phyloP scores from a whole-genome alignment of 1,284 basidiomycete species.

The Wolfiporia cocos region DNA sequence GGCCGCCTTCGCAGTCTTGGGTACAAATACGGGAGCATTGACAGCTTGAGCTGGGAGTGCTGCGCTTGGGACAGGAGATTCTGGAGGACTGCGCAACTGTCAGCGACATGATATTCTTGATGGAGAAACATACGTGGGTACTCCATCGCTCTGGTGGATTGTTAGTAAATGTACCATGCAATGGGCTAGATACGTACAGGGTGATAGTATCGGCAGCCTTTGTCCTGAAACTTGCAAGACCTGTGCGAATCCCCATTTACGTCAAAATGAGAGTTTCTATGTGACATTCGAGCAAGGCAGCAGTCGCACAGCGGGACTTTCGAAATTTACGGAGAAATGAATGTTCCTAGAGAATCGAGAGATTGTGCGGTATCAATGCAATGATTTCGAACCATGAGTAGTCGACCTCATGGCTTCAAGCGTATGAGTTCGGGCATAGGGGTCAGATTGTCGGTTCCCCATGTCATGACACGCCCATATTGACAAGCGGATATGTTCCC shows the following conservation, averaged over 20 bases:
- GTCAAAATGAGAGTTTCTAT: background rate
- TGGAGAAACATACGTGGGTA: slow-evolving; percentile 22
- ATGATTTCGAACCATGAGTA: no score
- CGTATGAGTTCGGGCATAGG: no score
- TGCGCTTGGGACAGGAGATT: slow-evolving; percentile 35
- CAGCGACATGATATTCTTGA: slow-evolving; percentile 6
- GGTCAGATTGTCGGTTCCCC: no score
- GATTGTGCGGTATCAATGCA: no score
- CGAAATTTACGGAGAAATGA: no score
- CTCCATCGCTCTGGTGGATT: slow-evolving; percentile 20
- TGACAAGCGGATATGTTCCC: no score
- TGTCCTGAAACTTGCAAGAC: slow-evolving; percentile 80
- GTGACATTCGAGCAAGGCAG: no score
- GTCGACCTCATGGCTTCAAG: no score
- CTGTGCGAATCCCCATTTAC: slow-evolving; percentile 31
- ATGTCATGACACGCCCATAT: no score
- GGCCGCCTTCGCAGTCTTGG: slow-evolving; percentile 39
- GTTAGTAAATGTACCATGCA: slow-evolving; percentile 7
- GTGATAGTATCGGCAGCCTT: slow-evolving; percentile 84
- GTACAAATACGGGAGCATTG: slow-evolving; percentile 84
- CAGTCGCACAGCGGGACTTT: no score
- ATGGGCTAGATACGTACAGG: slow-evolving; percentile 35
- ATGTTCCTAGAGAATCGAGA: no score
- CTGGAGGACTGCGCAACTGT: slow-evolving; percentile 31
- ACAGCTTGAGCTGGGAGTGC: slow-evolving; percentile 43